Conservation (phyloP, 345 rosid genomes). For the Dipteronia dyeriana region DNA sequence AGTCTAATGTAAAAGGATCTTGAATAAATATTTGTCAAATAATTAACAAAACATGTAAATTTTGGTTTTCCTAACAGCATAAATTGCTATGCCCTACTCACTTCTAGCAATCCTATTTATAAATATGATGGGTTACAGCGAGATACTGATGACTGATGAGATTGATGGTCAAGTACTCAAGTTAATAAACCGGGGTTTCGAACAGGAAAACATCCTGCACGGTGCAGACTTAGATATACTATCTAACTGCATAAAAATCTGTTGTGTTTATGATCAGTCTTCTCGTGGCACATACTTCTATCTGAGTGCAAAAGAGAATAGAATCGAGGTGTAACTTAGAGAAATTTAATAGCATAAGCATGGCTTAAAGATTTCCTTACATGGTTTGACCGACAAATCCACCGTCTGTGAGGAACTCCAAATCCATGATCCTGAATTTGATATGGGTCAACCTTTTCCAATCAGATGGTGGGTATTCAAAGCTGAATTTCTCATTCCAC, state of each 20-base stretch:
- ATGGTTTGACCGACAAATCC: conserved; percentile 80
- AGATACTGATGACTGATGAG: too few relatives aligned
- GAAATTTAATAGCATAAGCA: background rate
- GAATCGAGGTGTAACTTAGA: background rate
- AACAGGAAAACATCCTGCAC: background rate
- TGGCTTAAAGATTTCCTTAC: conserved; percentile 29
- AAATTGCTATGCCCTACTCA: too few relatives aligned
- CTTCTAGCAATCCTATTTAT: background rate
- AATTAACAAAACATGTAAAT: too few relatives aligned
- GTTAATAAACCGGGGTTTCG: background rate
- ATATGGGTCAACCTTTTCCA: conserved; percentile 58
- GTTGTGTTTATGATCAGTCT: background rate
- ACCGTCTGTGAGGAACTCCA: conserved; percentile 47
- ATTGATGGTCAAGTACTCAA: background rate
- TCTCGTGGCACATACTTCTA: background rate
- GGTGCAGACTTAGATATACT: background rate
- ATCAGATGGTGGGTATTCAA: conserved; percentile 49
- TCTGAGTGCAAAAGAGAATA: background rate
- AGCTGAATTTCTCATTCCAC: conserved; percentile 89
- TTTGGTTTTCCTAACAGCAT: too few relatives aligned
- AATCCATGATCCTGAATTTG: conserved; percentile 71
- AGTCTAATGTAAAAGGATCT: background rate
- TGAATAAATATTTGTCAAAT: background rate
- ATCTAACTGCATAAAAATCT: background rate
- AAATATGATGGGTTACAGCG: too few relatives aligned